Evolutionary conservation across 148 eudicot genomes (phyloP).

Genomic region (Limonium bicolor): DNA sequence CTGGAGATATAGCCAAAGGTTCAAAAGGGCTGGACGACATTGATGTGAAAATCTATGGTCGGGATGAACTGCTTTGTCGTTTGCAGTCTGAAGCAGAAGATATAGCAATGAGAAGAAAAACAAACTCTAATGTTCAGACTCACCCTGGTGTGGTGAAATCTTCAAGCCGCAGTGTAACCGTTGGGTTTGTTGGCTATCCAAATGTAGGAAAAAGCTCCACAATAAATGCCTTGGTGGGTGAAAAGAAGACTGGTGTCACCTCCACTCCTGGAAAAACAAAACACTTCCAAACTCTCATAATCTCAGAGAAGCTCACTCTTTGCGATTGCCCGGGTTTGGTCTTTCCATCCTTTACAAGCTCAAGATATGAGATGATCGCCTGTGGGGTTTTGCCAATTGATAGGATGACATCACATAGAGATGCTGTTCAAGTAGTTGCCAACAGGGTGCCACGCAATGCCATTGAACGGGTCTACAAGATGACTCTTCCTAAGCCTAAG

Average conservation of each 20-base stretch:
- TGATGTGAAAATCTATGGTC: slow-evolving; percentile 55
- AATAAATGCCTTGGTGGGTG: slow-evolving; percentile 85
- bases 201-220: slow-evolving; percentile 98
- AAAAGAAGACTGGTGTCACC: slow-evolving; percentile 82
- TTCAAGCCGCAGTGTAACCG: slow-evolving; percentile 30
- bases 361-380: slow-evolving; percentile 97
- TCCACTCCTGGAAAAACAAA: slow-evolving; percentile 94
- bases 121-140: slow-evolving; percentile 5
- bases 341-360: slow-evolving; percentile 91
- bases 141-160: slow-evolving; percentile 12
- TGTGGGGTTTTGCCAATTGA: slow-evolving; percentile 92
- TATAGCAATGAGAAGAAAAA: slow-evolving; percentile 34
- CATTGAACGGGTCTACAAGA: slow-evolving; percentile 58
- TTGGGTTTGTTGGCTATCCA: slow-evolving; percentile 95
- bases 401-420: slow-evolving; percentile 85
- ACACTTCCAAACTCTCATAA: slow-evolving; percentile 89
- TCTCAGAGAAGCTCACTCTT: slow-evolving; percentile 71
- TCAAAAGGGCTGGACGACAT: slow-evolving; percentile 25
- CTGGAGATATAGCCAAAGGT: slow-evolving; percentile 11
- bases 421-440: slow-evolving; percentile 83
- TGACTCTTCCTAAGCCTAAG: slow-evolving; percentile 78
- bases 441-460: slow-evolving; percentile 50
- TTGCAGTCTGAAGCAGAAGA: slow-evolving; percentile 90
- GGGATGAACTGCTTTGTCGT: slow-evolving; percentile 77
- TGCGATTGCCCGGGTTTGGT: slow-evolving; percentile 99